Evolutionary conservation across 352 stramenopile species (phyloP).

Genomic region (Aphanomyces cochlioides): DNA sequence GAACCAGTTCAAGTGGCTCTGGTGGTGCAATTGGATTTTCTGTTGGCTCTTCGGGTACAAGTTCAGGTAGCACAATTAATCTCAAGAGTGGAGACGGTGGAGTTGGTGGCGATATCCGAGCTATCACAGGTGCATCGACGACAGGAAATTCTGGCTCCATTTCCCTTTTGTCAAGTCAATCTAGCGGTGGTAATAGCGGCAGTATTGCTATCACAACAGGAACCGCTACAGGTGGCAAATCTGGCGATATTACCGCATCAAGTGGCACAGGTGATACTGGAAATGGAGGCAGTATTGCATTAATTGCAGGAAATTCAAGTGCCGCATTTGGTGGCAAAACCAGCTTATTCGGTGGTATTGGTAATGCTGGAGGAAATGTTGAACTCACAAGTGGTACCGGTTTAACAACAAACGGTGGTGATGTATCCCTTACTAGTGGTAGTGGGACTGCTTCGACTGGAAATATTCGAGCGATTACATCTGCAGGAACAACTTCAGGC

Average conservation of each 20-base stretch:
- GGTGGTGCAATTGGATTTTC: constrained; percentile 54
- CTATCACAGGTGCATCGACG: constrained; percentile 55
- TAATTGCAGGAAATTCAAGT: constrained; percentile 64
- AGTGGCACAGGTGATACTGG: constrained; percentile 39
- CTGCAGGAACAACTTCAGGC: constrained; percentile 44
- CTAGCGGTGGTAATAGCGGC: constrained; percentile 40
- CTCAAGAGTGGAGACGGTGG: constrained; percentile 54
- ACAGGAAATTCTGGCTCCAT: constrained; percentile 56
- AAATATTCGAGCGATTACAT: constrained; percentile 50
- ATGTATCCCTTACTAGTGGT: constrained; percentile 48
- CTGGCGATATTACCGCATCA: constrained; percentile 40
- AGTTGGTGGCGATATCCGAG: constrained; percentile 47
- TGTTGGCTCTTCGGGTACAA: constrained; percentile 52
- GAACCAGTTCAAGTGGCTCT: constrained; percentile 46
- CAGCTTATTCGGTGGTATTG: background rate
- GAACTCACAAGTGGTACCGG: constrained; percentile 69
- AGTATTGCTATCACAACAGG: constrained; percentile 39
- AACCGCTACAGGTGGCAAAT: constrained; percentile 41
- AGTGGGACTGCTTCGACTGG: constrained; percentile 74
- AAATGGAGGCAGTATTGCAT: constrained; percentile 46
- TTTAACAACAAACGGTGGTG: constrained; percentile 39
- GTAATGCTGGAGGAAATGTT: constrained; percentile 47
- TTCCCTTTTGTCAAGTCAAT: constrained; percentile 39
- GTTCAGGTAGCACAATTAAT: constrained; percentile 52
- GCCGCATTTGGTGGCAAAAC: constrained; percentile 37